Evolutionary conservation across 495 filamentous ascomycete genomes (phyloP).

Genomic region (Lophium mytilinum): DNA sequence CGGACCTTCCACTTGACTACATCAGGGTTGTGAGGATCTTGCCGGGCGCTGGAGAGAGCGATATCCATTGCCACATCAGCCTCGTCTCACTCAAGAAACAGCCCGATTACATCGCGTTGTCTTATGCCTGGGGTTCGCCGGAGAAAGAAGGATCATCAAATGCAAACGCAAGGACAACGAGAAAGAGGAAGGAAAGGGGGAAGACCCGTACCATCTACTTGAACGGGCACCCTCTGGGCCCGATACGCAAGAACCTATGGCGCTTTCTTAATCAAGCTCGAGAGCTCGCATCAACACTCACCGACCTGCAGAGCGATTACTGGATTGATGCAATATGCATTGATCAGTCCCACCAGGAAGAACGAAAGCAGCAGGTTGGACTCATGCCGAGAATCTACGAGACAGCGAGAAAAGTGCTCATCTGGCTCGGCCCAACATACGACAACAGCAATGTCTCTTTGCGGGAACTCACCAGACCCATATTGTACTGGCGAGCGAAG

Average conservation of each 20-base stretch:
- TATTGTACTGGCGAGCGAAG: neutral
- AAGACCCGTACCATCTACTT: neutral
- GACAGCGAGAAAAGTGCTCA: conserved; percentile 4
- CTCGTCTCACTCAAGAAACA: neutral
- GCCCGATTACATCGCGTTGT: neutral
- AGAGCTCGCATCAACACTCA: neutral
- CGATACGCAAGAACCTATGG: neutral
- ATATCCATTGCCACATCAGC: neutral
- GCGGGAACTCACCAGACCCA: neutral
- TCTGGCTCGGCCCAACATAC: conserved; percentile 21
- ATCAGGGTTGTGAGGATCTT: neutral
- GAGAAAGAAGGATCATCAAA: neutral
- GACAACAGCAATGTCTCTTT: neutral
- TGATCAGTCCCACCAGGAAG: conserved; percentile 12
- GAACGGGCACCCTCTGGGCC: neutral
- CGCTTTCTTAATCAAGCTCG: neutral
- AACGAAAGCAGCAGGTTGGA: conserved; percentile 15
- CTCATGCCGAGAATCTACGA: conserved; percentile 24
- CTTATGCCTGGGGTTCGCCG: neutral
- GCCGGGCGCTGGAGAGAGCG: neutral
- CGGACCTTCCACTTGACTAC: neutral
- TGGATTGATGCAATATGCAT: conserved; percentile 26
- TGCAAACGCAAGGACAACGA: neutral
- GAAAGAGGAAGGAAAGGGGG: neutral
- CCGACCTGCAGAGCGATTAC: neutral